A percentile compares a stretch with the other conserved stretches of the same genome.
Evolutionary conservation across 2,329 filamentous ascomycete species (phyloP).

Genomic region (Colletotrichum phormii): DNA sequence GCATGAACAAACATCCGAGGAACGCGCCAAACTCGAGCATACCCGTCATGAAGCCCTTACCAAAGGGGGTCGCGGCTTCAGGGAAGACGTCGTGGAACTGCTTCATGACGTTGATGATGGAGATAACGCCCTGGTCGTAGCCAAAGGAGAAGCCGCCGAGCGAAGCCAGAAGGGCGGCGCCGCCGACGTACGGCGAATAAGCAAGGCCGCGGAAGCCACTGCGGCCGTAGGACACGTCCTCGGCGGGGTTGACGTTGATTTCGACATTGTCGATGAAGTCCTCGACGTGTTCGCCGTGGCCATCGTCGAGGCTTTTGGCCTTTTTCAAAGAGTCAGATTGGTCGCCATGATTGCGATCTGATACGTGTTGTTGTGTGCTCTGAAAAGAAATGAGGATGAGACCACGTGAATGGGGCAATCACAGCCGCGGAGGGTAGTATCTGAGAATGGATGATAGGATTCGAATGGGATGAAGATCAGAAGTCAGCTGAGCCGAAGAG

Average conservation of each 20-base stretch:
- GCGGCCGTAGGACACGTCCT: constrained; percentile 33
- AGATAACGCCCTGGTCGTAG: constrained; percentile 52
- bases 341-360: neutral
- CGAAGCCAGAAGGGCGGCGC: constrained; percentile 52
- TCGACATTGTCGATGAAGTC: constrained; percentile 28
- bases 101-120: constrained; percentile 57
- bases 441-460: neutral
- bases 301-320: constrained; percentile 14
- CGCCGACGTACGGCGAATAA: constrained; percentile 31
- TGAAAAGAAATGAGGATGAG: neutral
- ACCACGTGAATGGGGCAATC: neutral
- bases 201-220: constrained; percentile 29
- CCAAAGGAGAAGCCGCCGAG: constrained; percentile 49
- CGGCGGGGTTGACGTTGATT: constrained; percentile 25
- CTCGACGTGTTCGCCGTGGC: constrained; percentile 26
- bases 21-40: constrained; percentile 56
- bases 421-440: neutral
- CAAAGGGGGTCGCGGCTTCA: constrained; percentile 40
- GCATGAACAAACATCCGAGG: constrained; percentile 49
- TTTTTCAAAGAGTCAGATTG: constrained; percentile 27
- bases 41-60: constrained; percentile 50
- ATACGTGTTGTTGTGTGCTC: neutral
- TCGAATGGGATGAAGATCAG: constrained; percentile 11
- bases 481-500: constrained; percentile 6
- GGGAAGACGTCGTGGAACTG: constrained; percentile 56